phyloP scores from a whole-genome alignment of 2,329 filamentous ascomycete genomes.

The Hymenoscyphus albidus region DNA sequence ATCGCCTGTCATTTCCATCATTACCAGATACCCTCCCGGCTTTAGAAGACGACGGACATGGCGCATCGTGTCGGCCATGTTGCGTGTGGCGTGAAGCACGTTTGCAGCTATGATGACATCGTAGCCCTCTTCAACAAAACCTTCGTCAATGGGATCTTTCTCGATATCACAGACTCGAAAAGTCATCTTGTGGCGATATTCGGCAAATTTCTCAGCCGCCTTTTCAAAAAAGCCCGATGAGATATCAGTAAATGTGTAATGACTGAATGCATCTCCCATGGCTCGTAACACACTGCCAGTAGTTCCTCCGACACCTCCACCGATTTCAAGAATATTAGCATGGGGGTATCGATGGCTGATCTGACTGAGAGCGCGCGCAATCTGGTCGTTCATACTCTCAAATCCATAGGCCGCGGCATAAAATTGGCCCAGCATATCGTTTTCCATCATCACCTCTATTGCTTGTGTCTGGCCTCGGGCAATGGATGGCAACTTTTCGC shows the following conservation, averaged over 20 bases:
- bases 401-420: conserved; percentile 58
- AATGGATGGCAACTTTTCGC: conserved; percentile 8
- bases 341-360: conserved; percentile 11
- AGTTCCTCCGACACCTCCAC: conserved; percentile 11
- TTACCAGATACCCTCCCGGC: conserved; percentile 44
- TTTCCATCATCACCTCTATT: conserved; percentile 9
- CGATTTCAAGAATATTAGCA: conserved; percentile 43
- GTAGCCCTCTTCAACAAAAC: conserved; percentile 32
- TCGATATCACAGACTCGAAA: conserved; percentile 37
- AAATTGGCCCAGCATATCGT: conserved; percentile 10
- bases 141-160: conserved; percentile 32
- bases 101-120: conserved; percentile 40
- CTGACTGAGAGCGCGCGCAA: conserved; percentile 68
- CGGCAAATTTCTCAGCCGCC: conserved; percentile 32
- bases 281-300: conserved; percentile 32
- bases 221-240: conserved; percentile 41
- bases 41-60: conserved; percentile 39
- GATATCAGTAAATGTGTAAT: conserved; percentile 47
- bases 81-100: conserved; percentile 40
- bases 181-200: conserved; percentile 23
- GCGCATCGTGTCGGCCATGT: conserved; percentile 26
- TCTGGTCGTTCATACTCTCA: conserved; percentile 81
- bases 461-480: conserved; percentile 9
- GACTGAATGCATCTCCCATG: conserved; percentile 33
- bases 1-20: conserved; percentile 36